A percentile compares a stretch with the other conserved stretches of the same genome.
Conservation (phyloP, 2,329 filamentous ascomycete species). For the Cercospora sp. region DNA sequence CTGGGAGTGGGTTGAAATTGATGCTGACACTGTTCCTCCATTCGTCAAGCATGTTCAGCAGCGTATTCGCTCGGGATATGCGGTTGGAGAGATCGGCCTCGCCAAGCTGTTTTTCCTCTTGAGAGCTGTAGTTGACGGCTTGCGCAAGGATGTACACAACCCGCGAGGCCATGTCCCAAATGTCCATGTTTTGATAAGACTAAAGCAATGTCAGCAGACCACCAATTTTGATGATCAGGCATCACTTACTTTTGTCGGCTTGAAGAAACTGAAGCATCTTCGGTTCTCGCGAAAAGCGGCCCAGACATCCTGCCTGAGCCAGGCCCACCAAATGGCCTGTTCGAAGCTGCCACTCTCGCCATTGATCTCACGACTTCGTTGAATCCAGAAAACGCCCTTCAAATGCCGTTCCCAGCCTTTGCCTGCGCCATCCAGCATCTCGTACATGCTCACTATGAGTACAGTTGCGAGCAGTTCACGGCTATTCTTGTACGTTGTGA, state of each 20-base stretch:
- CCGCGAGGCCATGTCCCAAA: slow-evolving; percentile 56
- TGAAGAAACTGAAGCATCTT: slow-evolving; percentile 60
- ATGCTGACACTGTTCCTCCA: slow-evolving; percentile 51
- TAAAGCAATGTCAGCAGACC: background rate
- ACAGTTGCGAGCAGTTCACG: slow-evolving; percentile 61
- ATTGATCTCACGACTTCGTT: slow-evolving; percentile 62
- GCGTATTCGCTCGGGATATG: slow-evolving; percentile 44
- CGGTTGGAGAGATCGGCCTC: slow-evolving; percentile 46
- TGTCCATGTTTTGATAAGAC: slow-evolving; percentile 50
- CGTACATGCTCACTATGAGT: slow-evolving; percentile 63
- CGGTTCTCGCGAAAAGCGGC: slow-evolving; percentile 62
- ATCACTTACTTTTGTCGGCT: slow-evolving; percentile 46
- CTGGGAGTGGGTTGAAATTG: slow-evolving; percentile 48
- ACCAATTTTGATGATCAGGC: background rate
- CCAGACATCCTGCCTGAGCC: slow-evolving; percentile 67
- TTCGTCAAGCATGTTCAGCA: slow-evolving; percentile 53
- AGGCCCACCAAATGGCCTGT: slow-evolving; percentile 65
- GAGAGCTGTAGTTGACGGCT: slow-evolving; percentile 60
- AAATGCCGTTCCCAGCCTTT: slow-evolving; percentile 63
- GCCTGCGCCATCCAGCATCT: slow-evolving; percentile 63
- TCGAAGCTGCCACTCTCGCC: slow-evolving; percentile 59
- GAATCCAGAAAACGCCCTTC: slow-evolving; percentile 66
- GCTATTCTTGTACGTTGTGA: slow-evolving; percentile 59
- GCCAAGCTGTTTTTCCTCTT: slow-evolving; percentile 50
- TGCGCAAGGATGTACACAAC: slow-evolving; percentile 59